Evolutionary conservation across 2,329 filamentous ascomycete species (phyloP).

Genomic region (Trichophyton equinum): DNA sequence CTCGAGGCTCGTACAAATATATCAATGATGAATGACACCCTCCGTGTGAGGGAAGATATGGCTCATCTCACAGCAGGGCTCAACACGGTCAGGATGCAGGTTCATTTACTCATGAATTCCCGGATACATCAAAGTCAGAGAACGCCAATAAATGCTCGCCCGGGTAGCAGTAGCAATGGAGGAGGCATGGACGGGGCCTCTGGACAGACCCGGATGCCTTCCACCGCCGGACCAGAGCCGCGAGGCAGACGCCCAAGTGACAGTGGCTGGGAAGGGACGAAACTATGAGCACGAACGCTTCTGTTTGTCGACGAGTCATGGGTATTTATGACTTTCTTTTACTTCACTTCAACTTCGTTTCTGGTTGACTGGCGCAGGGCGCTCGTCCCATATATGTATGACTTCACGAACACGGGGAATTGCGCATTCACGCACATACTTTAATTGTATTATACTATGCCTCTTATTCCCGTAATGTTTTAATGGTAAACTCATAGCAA

Average conservation of each 20-base stretch:
- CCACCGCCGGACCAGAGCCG: constrained; percentile 1
- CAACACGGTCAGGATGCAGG: constrained; percentile 46
- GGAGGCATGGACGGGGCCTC: constrained; percentile 6
- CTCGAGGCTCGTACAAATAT: constrained; percentile 50
- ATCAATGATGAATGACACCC: constrained; percentile 50
- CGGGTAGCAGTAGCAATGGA: constrained; percentile 11
- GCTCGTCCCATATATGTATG: not conserved
- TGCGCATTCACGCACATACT: not conserved
- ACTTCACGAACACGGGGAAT: not conserved
- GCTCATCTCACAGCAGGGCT: constrained; percentile 49
- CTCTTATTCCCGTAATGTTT: not conserved
- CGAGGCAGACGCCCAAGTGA: constrained; percentile 28
- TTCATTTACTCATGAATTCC: constrained; percentile 50
- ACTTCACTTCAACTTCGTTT: not conserved
- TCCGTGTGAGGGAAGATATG: constrained; percentile 50
- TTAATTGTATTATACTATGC: not conserved
- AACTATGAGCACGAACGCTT: constrained; percentile 15
- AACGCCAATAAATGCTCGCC: constrained; percentile 10
- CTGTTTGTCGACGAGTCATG: not conserved
- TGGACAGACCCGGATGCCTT: constrained; percentile 16
- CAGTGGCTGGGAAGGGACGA: constrained; percentile 31
- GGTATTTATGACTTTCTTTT: not conserved
- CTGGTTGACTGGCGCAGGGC: not conserved
- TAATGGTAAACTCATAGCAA: not conserved
- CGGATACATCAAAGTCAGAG: constrained; percentile 37